Evolutionary conservation across 345 rosid genomes (phyloP).

Genomic region (Pugionium cornutum): DNA sequence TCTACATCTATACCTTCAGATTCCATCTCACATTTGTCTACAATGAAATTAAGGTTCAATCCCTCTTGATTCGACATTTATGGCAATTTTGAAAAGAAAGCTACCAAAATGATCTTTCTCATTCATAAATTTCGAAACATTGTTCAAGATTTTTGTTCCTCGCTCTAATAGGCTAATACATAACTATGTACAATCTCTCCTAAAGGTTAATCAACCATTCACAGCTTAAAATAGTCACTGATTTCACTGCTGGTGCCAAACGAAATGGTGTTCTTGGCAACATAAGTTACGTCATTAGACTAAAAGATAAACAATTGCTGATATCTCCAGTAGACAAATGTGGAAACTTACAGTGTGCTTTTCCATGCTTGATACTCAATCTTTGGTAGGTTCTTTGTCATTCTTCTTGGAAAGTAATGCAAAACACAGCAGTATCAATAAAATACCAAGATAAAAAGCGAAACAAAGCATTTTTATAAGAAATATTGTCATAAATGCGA

Average conservation of each 20-base stretch:
- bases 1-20: background rate
- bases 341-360: conserved; percentile 21
- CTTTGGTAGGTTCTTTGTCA: conserved; percentile 24
- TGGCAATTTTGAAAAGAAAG: conserved; percentile 4
- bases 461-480: background rate
- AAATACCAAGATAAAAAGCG: conserved; percentile 6
- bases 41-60: background rate
- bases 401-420: conserved; percentile 18
- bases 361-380: conserved; percentile 23
- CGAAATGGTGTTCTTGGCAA: conserved; percentile 5
- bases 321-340: conserved; percentile 14
- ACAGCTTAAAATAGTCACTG: background rate
- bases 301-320: background rate
- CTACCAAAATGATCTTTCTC: background rate
- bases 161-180: conserved; percentile 1
- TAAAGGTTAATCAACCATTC: conserved; percentile 13
- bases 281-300: background rate
- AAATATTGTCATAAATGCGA: conserved; percentile 3
- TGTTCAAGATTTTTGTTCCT: conserved; percentile 8
- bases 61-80: conserved; percentile 18
- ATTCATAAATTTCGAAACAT: conserved; percentile 9
- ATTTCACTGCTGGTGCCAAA: background rate
- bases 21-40: conserved; percentile 1
- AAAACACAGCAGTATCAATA: conserved; percentile 22
- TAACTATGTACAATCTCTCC: conserved; percentile 21